Percentiles rank a stretch among this genome's conserved stretches.
Conservation (phyloP, 192 early-diverging fungal species). For the Entophlyctis luteolus region DNA sequence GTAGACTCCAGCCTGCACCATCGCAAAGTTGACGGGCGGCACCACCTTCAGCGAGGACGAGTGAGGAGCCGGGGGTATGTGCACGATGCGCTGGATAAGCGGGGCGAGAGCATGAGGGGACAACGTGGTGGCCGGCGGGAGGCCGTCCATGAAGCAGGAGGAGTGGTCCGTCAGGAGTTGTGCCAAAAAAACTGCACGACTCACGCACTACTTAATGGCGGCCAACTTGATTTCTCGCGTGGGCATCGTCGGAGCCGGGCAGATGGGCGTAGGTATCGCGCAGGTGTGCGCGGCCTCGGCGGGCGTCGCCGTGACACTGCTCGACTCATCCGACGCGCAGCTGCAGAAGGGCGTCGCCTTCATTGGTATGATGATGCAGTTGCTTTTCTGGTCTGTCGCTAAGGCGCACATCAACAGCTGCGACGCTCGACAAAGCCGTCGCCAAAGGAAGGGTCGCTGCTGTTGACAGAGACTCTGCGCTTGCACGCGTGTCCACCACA, state of each 20-base stretch:
- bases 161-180: too few relatives aligned
- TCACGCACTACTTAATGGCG: too few relatives aligned
- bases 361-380: conserved; percentile 52
- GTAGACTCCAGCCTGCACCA: conserved; percentile 93
- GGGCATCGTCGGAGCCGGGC: conserved; percentile 90
- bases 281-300: conserved; percentile 82
- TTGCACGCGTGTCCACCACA: conserved; percentile 61
- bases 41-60: conserved; percentile 44
- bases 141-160: too few relatives aligned
- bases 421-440: conserved; percentile 83
- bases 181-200: too few relatives aligned
- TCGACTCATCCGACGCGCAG: conserved; percentile 77
- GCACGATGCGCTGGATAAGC: background rate
- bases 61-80: conserved; percentile 11
- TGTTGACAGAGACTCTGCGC: conserved; percentile 62
- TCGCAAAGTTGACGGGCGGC: conserved; percentile 92
- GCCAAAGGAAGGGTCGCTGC: conserved; percentile 81
- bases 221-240: too few relatives aligned
- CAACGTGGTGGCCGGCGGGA: background rate
- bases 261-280: conserved; percentile 84
- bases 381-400: background rate
- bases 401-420: too few relatives aligned
- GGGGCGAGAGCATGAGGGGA: background rate
- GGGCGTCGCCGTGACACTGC: conserved; percentile 69
- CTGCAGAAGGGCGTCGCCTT: conserved; percentile 77